Percentiles rank a stretch among this genome's conserved stretches.
phyloP scores from a whole-genome alignment of 176 grass and related monocot genomes.

The barley (Hordeum vulgare) region DNA sequence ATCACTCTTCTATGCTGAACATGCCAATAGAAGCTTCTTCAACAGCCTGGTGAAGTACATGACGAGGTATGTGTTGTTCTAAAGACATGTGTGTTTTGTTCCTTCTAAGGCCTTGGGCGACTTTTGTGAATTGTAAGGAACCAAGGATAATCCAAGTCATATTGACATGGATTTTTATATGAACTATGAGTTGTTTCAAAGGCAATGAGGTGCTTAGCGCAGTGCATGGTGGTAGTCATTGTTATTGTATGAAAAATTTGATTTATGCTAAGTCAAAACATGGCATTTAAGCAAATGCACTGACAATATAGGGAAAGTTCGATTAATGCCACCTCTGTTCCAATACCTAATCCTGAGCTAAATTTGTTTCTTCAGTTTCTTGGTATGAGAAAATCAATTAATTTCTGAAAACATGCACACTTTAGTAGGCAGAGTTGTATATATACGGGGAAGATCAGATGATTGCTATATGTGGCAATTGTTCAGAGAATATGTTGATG shows the following conservation, averaged over 20 bases:
- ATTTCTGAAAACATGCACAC: neutral
- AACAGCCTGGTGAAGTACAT: conserved; percentile 68
- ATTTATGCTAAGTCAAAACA: neutral
- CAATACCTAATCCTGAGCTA: neutral
- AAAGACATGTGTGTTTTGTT: neutral
- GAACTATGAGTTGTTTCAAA: neutral
- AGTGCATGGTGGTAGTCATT: neutral
- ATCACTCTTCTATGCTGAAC: conserved; percentile 68
- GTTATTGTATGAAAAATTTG: neutral
- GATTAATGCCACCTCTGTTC: neutral
- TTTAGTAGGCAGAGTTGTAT: neutral
- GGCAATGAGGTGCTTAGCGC: neutral
- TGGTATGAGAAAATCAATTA: neutral
- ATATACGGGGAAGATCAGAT: neutral
- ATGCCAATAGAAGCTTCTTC: conserved; percentile 77
- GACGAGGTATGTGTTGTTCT: conserved; percentile 50
- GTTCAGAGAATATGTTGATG: neutral
- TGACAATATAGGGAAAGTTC: neutral
- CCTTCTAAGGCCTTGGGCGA: neutral
- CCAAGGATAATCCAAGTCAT: neutral
- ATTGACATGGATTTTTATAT: neutral
- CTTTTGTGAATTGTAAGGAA: neutral
- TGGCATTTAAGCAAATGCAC: neutral
- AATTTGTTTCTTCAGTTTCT: neutral
- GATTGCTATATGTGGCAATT: neutral